A percentile compares a stretch with the other conserved stretches of the same genome.
Conservation (phyloP, 2,329 filamentous ascomycete genomes). For the Plectosphaerella sp. region DNA sequence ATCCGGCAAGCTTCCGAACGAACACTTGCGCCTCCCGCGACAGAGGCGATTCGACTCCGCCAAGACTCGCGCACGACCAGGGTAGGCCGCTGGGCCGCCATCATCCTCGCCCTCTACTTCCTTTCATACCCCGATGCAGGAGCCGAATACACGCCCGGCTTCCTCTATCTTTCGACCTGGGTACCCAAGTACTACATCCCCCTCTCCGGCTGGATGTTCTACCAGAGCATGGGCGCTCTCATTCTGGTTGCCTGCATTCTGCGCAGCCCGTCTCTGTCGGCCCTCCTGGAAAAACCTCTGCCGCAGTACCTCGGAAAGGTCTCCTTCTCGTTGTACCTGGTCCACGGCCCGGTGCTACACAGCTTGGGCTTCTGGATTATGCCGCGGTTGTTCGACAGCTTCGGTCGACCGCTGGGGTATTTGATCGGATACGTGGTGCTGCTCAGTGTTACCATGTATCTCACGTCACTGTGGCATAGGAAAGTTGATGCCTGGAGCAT, state of each 20-base stretch:
- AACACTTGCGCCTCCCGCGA: slow-evolving; percentile 11
- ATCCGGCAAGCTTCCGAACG: slow-evolving; percentile 17
- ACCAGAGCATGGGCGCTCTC: slow-evolving; percentile 30
- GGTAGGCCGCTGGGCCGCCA: slow-evolving; percentile 20
- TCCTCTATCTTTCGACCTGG: slow-evolving; percentile 24
- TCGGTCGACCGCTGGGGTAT: slow-evolving; percentile 23
- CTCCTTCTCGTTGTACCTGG: slow-evolving; percentile 36
- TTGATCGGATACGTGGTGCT: slow-evolving; percentile 25
- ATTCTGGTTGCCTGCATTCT: slow-evolving; percentile 29
- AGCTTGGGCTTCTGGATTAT: slow-evolving; percentile 26
- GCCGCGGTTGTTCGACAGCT: slow-evolving; percentile 31
- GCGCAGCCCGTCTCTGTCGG: slow-evolving; percentile 21
- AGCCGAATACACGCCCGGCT: slow-evolving; percentile 32
- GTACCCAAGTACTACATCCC: slow-evolving; percentile 30
- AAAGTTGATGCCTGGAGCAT: slow-evolving; percentile 32
- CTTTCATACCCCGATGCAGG: slow-evolving; percentile 33
- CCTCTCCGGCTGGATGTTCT: slow-evolving; percentile 33
- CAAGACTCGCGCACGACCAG: slow-evolving; percentile 6
- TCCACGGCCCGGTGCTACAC: slow-evolving; percentile 26
- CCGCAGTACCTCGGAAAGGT: slow-evolving; percentile 33
- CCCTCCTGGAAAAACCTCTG: slow-evolving; percentile 21
- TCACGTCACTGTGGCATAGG: slow-evolving; percentile 28
- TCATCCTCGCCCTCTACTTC: slow-evolving; percentile 28
- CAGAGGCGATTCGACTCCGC: not conserved
- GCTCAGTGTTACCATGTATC: slow-evolving; percentile 24